Evolutionary conservation across 257 asterid species (phyloP).

Genomic region (Pogostemon cablin): DNA sequence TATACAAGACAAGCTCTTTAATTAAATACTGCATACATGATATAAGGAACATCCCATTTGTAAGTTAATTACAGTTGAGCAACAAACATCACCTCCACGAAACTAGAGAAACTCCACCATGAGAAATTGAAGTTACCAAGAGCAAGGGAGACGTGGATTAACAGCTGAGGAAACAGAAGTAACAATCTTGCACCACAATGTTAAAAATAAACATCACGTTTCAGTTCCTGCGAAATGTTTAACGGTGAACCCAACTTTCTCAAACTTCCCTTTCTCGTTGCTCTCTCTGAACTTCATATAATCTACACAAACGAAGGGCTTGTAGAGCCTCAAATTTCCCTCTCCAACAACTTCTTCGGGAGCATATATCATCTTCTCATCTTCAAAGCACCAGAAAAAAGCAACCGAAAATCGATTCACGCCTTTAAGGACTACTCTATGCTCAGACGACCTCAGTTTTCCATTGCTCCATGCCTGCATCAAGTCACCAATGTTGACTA

Average conservation of each 20-base stretch:
- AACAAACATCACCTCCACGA: slow-evolving; percentile 26
- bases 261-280: slow-evolving; percentile 58
- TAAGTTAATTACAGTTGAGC: background rate
- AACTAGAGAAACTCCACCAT: slow-evolving; percentile 19
- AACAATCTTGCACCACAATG: slow-evolving; percentile 13
- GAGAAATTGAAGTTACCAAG: background rate
- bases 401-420: slow-evolving; percentile 55
- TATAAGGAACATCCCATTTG: background rate
- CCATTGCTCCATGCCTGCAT: slow-evolving; percentile 77
- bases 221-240: slow-evolving; percentile 61
- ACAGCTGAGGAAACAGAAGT: slow-evolving; percentile 26
- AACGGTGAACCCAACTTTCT: slow-evolving; percentile 62
- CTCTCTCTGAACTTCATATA: slow-evolving; percentile 60
- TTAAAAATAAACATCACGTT: slow-evolving; percentile 15
- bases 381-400: slow-evolving; percentile 72
- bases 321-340: slow-evolving; percentile 52
- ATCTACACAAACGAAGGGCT: slow-evolving; percentile 59
- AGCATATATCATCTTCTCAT: slow-evolving; percentile 43
- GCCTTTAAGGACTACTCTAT: slow-evolving; percentile 50
- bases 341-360: slow-evolving; percentile 53
- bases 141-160: background rate
- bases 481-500: slow-evolving; percentile 68
- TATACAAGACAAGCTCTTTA: too few species aligned
- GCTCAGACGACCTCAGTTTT: slow-evolving; percentile 57
- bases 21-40: background rate